These are phyloP conservation scores for Spongospora subterranea DNA, from an alignment of 208 protist genomes.

Conservation along the genomic window DNA sequence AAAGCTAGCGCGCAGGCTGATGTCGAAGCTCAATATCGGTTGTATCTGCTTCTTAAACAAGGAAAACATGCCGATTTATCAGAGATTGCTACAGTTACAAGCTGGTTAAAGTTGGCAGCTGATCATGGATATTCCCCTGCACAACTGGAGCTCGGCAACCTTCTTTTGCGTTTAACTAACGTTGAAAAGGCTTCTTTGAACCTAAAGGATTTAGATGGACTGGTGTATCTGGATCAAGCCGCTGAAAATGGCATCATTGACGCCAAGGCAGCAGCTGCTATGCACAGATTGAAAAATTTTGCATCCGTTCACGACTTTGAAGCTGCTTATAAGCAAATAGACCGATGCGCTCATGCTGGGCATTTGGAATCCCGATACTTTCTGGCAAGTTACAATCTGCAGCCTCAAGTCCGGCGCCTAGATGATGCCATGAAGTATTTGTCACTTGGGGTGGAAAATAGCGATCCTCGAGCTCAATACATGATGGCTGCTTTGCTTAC, in stretches of 20 bases:
- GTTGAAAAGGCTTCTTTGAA: background rate
- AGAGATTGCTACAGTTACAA: background rate
- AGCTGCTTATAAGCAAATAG: too few relatives aligned
- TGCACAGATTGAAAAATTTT: background rate
- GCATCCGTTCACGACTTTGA: too few relatives aligned
- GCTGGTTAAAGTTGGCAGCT: slow-evolving; percentile 17
- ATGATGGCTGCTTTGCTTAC: too few relatives aligned
- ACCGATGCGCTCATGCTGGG: too few relatives aligned
- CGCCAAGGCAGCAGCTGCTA: background rate
- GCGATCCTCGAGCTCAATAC: too few relatives aligned
- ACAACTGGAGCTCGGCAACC: background rate
- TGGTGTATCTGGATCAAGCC: background rate
- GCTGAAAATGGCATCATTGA: background rate
- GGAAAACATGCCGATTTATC: background rate
- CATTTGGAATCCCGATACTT: too few relatives aligned
- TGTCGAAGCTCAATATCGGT: background rate
- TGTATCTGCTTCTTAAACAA: background rate
- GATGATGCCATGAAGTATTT: background rate
- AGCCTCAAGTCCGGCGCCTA: too few relatives aligned
- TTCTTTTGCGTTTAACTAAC: background rate
- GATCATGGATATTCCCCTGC: background rate
- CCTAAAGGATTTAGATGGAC: background rate
- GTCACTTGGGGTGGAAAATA: too few relatives aligned
- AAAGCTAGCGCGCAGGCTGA: slow-evolving; percentile 38
- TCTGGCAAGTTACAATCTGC: too few relatives aligned